Conservation (phyloP, 1,284 basidiomycete genomes). For the Bondarzewia mesenterica region DNA sequence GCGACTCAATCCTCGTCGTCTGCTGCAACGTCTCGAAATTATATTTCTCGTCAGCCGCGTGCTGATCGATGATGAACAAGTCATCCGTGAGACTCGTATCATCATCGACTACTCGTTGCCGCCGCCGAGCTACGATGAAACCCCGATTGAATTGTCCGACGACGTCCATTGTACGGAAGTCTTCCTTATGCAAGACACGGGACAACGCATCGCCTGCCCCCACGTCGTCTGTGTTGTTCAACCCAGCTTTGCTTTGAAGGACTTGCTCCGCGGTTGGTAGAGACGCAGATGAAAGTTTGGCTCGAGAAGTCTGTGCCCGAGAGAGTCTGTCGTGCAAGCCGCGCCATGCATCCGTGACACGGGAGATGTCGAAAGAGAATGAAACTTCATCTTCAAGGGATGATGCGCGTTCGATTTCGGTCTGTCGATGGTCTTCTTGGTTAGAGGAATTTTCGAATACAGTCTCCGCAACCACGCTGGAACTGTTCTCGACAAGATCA, state of each 20-base stretch:
- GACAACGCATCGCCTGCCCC: conserved; percentile 68
- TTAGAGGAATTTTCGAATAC: background rate
- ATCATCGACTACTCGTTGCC: conserved; percentile 19
- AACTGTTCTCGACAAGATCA: background rate
- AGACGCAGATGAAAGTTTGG: conserved; percentile 1
- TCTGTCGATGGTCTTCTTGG: background rate
- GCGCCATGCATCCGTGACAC: conserved; percentile 31
- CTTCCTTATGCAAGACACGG: conserved; percentile 81
- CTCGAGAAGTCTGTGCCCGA: background rate
- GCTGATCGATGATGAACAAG: conserved; percentile 91
- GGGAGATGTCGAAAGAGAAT: conserved; percentile 38
- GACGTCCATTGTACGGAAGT: conserved; percentile 82
- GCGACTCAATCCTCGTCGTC: conserved; percentile 82
- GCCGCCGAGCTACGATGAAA: conserved; percentile 83
- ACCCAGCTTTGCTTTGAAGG: conserved; percentile 34
- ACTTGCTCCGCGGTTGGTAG: background rate
- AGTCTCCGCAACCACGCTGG: conserved; percentile 2
- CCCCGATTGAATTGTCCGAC: conserved; percentile 96
- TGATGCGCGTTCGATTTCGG: conserved; percentile 37
- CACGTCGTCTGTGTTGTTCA: conserved; percentile 50
- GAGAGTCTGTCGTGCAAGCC: conserved; percentile 9
- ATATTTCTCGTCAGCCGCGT: conserved; percentile 93
- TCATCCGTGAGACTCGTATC: conserved; percentile 51
- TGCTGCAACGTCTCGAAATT: conserved; percentile 94
- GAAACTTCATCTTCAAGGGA: conserved; percentile 26